A percentile compares a stretch with the other conserved stretches of the same genome.
phyloP scores from a whole-genome alignment of 306 rosid genomes.

The Crataegus laevigata region DNA sequence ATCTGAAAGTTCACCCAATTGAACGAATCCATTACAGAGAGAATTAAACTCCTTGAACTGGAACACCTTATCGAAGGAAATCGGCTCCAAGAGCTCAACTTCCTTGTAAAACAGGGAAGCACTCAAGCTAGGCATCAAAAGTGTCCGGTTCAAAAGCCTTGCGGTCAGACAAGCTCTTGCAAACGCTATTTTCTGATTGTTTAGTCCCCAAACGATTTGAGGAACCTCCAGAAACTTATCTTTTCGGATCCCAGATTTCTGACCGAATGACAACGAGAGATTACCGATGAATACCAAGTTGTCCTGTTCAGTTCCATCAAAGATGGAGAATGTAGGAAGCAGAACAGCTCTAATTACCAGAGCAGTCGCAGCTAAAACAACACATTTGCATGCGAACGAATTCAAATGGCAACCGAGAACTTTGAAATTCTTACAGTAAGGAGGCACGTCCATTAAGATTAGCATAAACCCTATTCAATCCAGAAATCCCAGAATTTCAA shows the following conservation, averaged over 20 bases:
- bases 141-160: constrained; percentile 70
- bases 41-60: constrained; percentile 58
- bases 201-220: constrained; percentile 87
- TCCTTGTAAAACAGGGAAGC: constrained; percentile 90
- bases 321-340: constrained; percentile 35
- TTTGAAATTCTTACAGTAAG: constrained; percentile 30
- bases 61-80: constrained; percentile 72
- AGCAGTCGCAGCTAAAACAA: constrained; percentile 40
- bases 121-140: constrained; percentile 87
- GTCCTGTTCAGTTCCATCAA: constrained; percentile 34
- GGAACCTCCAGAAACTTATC: constrained; percentile 77
- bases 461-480: background rate
- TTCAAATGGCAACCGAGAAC: constrained; percentile 33
- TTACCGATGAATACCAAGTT: constrained; percentile 26
- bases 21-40: constrained; percentile 54
- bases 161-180: constrained; percentile 91
- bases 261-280: constrained; percentile 18
- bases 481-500: background rate
- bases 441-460: constrained; percentile 47
- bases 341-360: constrained; percentile 54
- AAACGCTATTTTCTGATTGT: constrained; percentile 90
- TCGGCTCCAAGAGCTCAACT: constrained; percentile 62
- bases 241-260: constrained; percentile 29
- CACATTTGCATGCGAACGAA: constrained; percentile 51
- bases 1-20: constrained; percentile 44